Evolutionary conservation across 768 basidiomycete species (phyloP), one percentile per base, ranked within the genome.

Genomic region (Pleurotus tuber-regium): DNA sequence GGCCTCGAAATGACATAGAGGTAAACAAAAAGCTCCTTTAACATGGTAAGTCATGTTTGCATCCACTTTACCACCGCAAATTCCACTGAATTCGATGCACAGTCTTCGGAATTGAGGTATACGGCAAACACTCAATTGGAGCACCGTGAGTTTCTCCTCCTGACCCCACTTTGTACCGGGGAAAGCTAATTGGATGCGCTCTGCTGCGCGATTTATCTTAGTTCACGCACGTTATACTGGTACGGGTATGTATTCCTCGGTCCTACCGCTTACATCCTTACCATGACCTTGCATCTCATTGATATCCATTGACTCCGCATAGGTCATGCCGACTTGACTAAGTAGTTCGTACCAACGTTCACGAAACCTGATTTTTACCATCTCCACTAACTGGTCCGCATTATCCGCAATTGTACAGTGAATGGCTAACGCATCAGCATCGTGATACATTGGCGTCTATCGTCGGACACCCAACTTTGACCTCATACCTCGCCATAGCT

Each of bases 401-500:
- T 18, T 38, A 18, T 40, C 33, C 35, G 11, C 21, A 28, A 18
- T 18, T 26, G 19, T 25, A 44, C 33, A 98, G 96, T 70, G 96
- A 98, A 64, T 98, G 96, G 96, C 70, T 96, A 40, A 97, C 93
- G 5, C 92, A 98, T 69, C 96, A 98, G 63, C 95, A 98, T 71
- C 85, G 96, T 35, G 96, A 98, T 66, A 95, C 93, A n/a, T 73
- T 92, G 54, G 74, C 95, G 19, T 89, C 95, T 7, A 94, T 98
- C 56, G 84, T 94, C 39, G 93, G 96, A 2, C 97, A 99, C 66
- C 80, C 92, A 3, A 79, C 90, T 0, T 71, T 99, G 51, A 73
- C 84, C 11, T 91, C 91, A 2, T 99, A 88, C 65, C 76, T 98
- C 40, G 86, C 94, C 1, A 84, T 98, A 61, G 95, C 95, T 11